Percentiles rank a stretch among this genome's conserved stretches.
These are phyloP conservation scores for Phialophora verrucosa DNA, from an alignment of 2,329 filamentous ascomycete species.

Conservation along the genomic window DNA sequence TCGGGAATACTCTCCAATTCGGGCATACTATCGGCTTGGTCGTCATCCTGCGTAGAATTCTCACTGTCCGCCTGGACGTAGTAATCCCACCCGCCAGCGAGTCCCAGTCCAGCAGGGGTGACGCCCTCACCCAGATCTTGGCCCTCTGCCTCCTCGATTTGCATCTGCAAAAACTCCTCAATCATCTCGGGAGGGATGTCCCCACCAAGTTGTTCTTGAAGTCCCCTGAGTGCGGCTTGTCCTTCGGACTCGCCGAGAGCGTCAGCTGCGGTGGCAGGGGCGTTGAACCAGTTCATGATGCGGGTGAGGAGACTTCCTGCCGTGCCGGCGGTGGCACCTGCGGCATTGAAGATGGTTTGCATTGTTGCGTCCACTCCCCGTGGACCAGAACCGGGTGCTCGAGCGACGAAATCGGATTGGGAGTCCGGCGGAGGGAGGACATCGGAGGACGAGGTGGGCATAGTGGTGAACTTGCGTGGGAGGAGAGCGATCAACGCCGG, in stretches of 20 bases:
- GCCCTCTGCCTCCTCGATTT: conserved; percentile 31
- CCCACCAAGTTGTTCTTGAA: conserved; percentile 36
- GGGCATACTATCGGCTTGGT: conserved; percentile 35
- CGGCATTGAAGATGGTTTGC: conserved; percentile 35
- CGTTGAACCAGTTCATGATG: conserved; percentile 38
- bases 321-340: conserved; percentile 28
- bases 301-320: conserved; percentile 31
- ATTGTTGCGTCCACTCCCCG: conserved; percentile 20
- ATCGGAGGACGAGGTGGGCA: conserved; percentile 76
- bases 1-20: conserved; percentile 33
- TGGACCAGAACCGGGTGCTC: conserved; percentile 32
- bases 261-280: conserved; percentile 25
- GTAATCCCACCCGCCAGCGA: conserved; percentile 38
- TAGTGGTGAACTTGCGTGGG: conserved; percentile 67
- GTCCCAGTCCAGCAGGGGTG: conserved; percentile 29
- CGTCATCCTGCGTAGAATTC: conserved; percentile 23
- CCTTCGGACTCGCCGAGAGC: conserved; percentile 28
- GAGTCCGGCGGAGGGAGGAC: conserved; percentile 71
- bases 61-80: conserved; percentile 32
- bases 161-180: conserved; percentile 33
- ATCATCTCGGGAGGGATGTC: conserved; percentile 35
- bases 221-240: conserved; percentile 31
- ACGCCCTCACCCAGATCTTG: conserved; percentile 24
- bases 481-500: conserved; percentile 72
- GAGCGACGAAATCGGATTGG: conserved; percentile 35